Base-by-base conservation (phyloP, 345 rosid species). In the Cochlearia excelsa region DNA sequence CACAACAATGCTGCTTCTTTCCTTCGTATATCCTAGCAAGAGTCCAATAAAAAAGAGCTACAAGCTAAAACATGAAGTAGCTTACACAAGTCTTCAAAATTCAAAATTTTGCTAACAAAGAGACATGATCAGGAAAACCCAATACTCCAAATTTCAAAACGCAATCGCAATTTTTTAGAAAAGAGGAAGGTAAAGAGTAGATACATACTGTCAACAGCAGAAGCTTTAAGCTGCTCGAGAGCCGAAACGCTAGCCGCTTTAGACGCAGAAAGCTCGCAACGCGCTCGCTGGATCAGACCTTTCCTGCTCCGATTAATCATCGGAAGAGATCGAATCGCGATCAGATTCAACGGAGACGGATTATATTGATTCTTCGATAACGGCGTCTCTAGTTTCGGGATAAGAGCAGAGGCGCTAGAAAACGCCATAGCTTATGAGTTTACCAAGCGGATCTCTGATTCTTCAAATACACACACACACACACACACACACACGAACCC, bases 1-100 rank as follows among this genome's bases (percentile, higher is more conserved):
- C 40, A 78, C 84, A 49, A 80, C 71, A 57, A 83, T 83, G 80
- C 90, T 81, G 65, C 86, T 83, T 75, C 79, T 81, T 67, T 81
- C 85, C 80, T 81, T 83, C 4, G 84, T 83, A 37, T 83, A 86
- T 68, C 89, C 88, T 82, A 16, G 23, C 23, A 16, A 16, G 23
- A 16, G 23, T 16, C 23, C 23, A 16, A 16, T 16, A 16, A 16
- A 16, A 16, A 0, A 16, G 23, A 16, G 23, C 23, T 16, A 16
- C 23, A 16, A 16, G 65, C 23, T 16, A 16, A 59, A 1, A 50
- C 28, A 38, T 23, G 26, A 33, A n/a, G 42, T 41, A 39, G 11
- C 37, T 73, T 33, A 1, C 3, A 29, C 46, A 57, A 56, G 48
- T 48, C 57, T 6, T 34, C 30, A 61, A 74, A 26, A 44, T 43